A percentile compares a stretch with the other conserved stretches of the same genome.
These are phyloP conservation scores for Sphaerulina musiva DNA, from an alignment of 2,329 filamentous ascomycete species.

Conservation along the genomic window DNA sequence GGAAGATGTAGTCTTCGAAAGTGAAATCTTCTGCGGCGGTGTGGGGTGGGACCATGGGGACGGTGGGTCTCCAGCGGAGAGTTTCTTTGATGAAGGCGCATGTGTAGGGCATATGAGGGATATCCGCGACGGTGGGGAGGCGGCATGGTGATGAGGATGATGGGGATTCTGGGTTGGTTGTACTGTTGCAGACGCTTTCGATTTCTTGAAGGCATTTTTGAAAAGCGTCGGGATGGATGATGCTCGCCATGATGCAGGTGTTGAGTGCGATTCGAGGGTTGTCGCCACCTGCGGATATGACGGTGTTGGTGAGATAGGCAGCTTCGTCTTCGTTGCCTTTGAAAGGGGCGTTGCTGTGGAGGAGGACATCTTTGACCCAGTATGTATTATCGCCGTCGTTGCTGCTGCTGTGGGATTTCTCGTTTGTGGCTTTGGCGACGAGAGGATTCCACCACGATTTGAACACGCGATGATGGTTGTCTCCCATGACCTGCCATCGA, in stretches of 20 bases:
- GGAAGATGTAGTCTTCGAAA: constrained; percentile 10
- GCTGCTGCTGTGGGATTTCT: not conserved
- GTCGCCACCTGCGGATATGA: constrained; percentile 14
- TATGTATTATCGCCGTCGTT: not conserved
- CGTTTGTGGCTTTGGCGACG: not conserved
- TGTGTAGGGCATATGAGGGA: constrained; percentile 3
- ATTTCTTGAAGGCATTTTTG: constrained; percentile 3
- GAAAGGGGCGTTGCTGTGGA: constrained; percentile 8
- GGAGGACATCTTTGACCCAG: constrained; percentile 9
- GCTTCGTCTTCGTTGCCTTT: constrained; percentile 11
- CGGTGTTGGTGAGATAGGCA: constrained; percentile 11
- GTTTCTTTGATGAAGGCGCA: constrained; percentile 15
- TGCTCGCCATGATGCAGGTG: constrained; percentile 13
- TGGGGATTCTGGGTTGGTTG: not conserved
- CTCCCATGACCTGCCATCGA: constrained; percentile 7
- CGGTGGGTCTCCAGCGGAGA: constrained; percentile 12
- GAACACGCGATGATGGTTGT: constrained; percentile 6
- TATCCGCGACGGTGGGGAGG: constrained; percentile 2
- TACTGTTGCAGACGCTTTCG: not conserved
- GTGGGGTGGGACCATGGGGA: constrained; percentile 11
- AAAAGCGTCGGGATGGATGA: constrained; percentile 1
- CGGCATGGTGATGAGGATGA: not conserved
- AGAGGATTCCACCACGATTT: constrained; percentile 11
- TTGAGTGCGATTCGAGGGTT: constrained; percentile 14
- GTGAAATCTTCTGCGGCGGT: constrained; percentile 10